Evolutionary conservation across 352 stramenopile genomes (phyloP), one percentile per base, ranked within the genome.

Genomic region (Pythium scleroteichum): DNA sequence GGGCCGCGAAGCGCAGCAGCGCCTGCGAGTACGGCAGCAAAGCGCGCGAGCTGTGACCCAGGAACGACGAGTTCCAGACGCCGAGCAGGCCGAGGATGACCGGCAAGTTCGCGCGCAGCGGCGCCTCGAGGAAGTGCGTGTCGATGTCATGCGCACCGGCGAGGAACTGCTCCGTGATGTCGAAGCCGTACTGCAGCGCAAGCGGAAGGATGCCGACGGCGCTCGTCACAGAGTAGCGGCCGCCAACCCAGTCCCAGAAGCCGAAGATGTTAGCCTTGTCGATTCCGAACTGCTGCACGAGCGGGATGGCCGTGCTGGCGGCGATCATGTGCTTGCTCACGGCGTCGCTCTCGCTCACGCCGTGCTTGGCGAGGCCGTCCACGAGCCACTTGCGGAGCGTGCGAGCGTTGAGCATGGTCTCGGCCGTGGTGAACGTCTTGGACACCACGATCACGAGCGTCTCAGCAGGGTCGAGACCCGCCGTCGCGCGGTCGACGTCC

Each of bases 181-280:
- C 79, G 51, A 89, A 97, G 23, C 96, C 96, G 70, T 98, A 99
- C 54, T 99, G 94, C 13, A 99, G 75, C 13, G 93, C 89, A 14
- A 99, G 72, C 6, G 97, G 97, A 33, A 99, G 69, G 55, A 99
- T 92, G 45, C 98, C 97, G 8, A 99, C 96, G 5, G 97, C 94
- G 47, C 93, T 98, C 71, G 92, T 99, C 22, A 99, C 96, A 47
- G 84, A 98, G 85, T 98, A 99, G 57, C 97, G 85, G 23, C 97
- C 97, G 35, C 97, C 97, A 1, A 99, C 96, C 97, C 97, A 99
- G 85, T 99, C 95, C 96, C 96, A 99, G 72, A 99, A 98, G 45
- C 85, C 91, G 75, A 99, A 99, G 48, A 99, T 96, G 69, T 99
- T 98, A 32, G 90, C 71, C 50, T 85, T 70, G 59, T 94, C 78